phyloP scores from a whole-genome alignment of 352 stramenopile genomes.

The Pythium sukuiense region DNA sequence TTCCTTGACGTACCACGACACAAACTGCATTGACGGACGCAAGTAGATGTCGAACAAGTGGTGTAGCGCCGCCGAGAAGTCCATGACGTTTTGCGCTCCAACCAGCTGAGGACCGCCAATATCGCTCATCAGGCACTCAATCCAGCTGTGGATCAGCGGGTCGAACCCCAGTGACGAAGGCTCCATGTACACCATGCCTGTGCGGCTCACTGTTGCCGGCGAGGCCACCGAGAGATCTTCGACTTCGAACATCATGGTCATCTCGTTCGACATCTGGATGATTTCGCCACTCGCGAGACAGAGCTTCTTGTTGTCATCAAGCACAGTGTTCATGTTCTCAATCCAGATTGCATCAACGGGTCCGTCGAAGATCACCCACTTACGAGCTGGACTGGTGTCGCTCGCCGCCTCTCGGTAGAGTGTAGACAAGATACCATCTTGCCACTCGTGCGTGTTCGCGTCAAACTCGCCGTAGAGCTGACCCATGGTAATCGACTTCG shows the following conservation, averaged over 20 bases:
- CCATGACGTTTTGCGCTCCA: constrained; percentile 45
- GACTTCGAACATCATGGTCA: constrained; percentile 98
- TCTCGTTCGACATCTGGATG: constrained; percentile 92
- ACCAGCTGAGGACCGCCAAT: constrained; percentile 43
- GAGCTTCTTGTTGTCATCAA: constrained; percentile 97
- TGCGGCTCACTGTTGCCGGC: constrained; percentile 92
- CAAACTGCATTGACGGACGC: constrained; percentile 71
- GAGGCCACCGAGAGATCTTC: constrained; percentile 94
- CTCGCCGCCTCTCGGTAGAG: constrained; percentile 90
- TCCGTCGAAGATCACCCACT: constrained; percentile 96
- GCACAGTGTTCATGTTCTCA: constrained; percentile 97
- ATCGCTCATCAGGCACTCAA: constrained; percentile 67
- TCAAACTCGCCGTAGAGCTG: constrained; percentile 96
- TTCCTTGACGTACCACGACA: constrained; percentile 89
- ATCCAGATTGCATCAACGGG: constrained; percentile 97
- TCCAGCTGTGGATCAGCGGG: constrained; percentile 88
- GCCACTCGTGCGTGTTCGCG: constrained; percentile 94
- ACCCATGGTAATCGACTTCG: constrained; percentile 96
- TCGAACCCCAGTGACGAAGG: constrained; percentile 91
- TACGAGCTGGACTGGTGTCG: constrained; percentile 84
- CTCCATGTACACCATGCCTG: constrained; percentile 97
- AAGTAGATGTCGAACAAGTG: constrained; percentile 91
- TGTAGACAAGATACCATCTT: constrained; percentile 91
- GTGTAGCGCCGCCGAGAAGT: constrained; percentile 50
- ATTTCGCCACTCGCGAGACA: constrained; percentile 95